Evolutionary conservation across 2,329 filamentous ascomycete species (phyloP).

Genomic region (Talaromyces funiculosus): DNA sequence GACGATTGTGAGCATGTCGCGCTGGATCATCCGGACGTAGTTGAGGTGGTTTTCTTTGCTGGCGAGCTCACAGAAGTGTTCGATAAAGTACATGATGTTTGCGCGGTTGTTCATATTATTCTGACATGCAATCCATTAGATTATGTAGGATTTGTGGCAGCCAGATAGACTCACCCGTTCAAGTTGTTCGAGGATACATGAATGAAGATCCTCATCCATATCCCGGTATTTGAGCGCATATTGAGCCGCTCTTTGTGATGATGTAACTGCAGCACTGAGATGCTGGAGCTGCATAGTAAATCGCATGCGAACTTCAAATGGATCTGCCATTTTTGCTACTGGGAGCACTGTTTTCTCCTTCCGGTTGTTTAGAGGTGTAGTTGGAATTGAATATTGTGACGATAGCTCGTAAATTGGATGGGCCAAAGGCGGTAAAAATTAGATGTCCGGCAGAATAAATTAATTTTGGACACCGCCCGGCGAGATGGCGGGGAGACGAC

Average conservation of each 20-base stretch:
- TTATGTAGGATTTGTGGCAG: not conserved
- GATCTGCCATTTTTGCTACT: slow-evolving; percentile 61
- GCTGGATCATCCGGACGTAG: slow-evolving; percentile 90
- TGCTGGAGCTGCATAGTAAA: slow-evolving; percentile 88
- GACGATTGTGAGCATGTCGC: slow-evolving; percentile 85
- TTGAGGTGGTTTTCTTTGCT: slow-evolving; percentile 68
- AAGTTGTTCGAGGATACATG: slow-evolving; percentile 92
- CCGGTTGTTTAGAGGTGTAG: not conserved
- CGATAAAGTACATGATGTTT: slow-evolving; percentile 99
- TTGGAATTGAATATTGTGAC: not conserved
- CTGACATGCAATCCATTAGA: slow-evolving; percentile 33
- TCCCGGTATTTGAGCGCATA: slow-evolving; percentile 93
- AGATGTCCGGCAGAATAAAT: slow-evolving; percentile 21
- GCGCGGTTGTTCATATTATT: slow-evolving; percentile 95
- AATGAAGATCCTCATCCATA: slow-evolving; percentile 95
- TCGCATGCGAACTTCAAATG: slow-evolving; percentile 96
- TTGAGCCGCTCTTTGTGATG: slow-evolving; percentile 84
- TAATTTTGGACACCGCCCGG: slow-evolving; percentile 11
- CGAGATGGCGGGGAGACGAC: not conserved
- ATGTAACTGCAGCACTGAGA: slow-evolving; percentile 82
- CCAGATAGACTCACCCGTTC: slow-evolving; percentile 57
- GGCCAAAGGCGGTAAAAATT: slow-evolving; percentile 25
- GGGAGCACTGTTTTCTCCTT: slow-evolving; percentile 32
- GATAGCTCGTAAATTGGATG: slow-evolving; percentile 18
- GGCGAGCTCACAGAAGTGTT: slow-evolving; percentile 85